These are phyloP conservation scores for Candida labiduridarum DNA, from an alignment of 1,139 yeast species.

Conservation along the genomic window DNA sequence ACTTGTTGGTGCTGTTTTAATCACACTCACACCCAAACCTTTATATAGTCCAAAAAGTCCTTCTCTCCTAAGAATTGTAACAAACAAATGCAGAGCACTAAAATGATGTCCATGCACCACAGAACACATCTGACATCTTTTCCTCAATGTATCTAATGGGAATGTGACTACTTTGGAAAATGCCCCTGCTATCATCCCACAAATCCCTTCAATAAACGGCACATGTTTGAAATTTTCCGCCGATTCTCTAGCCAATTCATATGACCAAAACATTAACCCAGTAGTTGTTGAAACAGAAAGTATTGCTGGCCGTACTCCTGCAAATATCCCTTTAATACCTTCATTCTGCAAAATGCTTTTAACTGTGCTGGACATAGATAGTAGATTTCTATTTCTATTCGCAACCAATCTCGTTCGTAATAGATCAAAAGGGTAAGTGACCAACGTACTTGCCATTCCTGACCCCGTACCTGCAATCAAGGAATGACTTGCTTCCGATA, in stretches of 20 bases:
- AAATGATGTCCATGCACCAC: constrained; percentile 18
- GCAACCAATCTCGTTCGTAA: constrained; percentile 83
- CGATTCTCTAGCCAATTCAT: constrained; percentile 49
- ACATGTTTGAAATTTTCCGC: constrained; percentile 27
- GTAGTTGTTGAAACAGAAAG: constrained; percentile 65
- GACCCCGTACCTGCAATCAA: constrained; percentile 75
- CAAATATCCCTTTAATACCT: constrained; percentile 60
- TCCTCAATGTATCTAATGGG: constrained; percentile 83
- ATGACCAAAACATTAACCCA: constrained; percentile 70
- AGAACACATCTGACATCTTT: constrained; percentile 71
- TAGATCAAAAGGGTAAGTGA: constrained; percentile 87
- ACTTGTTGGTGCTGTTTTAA: constrained; percentile 83
- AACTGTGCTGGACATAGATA: constrained; percentile 48
- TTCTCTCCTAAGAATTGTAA: constrained; percentile 49
- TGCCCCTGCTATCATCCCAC: constrained; percentile 80
- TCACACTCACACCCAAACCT: constrained; percentile 67
- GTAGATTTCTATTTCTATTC: constrained; percentile 43
- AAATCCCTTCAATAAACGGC: constrained; percentile 59
- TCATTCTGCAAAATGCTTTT: constrained; percentile 45
- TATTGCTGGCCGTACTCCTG: constrained; percentile 66
- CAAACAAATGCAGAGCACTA: constrained; percentile 22
- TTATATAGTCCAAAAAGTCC: constrained; percentile 72
- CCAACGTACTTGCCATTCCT: constrained; percentile 70
- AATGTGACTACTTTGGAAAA: constrained; percentile 73
- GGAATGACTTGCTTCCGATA: constrained; percentile 48